Conservation (phyloP, 2,329 filamentous ascomycete genomes). For the Stromatinia cepivora region DNA sequence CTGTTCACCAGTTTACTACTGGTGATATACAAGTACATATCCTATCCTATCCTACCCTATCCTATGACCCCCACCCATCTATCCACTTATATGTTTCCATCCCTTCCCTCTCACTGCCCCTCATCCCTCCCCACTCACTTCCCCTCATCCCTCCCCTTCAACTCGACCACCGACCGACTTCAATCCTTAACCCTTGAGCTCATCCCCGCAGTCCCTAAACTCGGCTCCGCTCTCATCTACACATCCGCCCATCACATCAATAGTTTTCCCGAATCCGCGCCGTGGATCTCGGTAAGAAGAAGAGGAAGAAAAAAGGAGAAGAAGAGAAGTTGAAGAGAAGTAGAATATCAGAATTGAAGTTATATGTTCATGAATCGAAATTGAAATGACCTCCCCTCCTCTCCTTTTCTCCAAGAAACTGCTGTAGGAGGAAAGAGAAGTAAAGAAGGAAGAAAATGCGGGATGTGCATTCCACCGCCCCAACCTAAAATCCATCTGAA, state of each 20-base stretch:
- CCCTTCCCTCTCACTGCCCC: not conserved
- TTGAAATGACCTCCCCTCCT: not conserved
- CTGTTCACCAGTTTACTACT: too few relatives aligned
- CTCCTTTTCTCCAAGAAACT: not conserved
- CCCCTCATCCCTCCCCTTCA: too few relatives aligned
- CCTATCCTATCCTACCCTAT: not conserved
- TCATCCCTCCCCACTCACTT: too few relatives aligned
- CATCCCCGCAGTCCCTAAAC: not conserved
- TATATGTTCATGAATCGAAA: constrained; percentile 17
- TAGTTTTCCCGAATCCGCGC: not conserved
- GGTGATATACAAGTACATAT: not conserved
- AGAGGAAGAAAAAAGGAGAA: not conserved
- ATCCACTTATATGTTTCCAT: constrained; percentile 1
- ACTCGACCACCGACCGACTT: not conserved
- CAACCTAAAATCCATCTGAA: not conserved
- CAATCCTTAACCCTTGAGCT: not conserved
- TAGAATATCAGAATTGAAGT: not conserved
- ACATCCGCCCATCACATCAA: not conserved
- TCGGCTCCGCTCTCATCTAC: too few relatives aligned
- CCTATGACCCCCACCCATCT: not conserved
- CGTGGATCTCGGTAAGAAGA: not conserved
- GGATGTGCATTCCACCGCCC: not conserved
- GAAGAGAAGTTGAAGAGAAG: not conserved
- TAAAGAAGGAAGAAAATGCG: not conserved
- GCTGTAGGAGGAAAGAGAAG: not conserved